phyloP scores from a whole-genome alignment of 345 rosid genomes.

The Bruguiera parviflora region DNA sequence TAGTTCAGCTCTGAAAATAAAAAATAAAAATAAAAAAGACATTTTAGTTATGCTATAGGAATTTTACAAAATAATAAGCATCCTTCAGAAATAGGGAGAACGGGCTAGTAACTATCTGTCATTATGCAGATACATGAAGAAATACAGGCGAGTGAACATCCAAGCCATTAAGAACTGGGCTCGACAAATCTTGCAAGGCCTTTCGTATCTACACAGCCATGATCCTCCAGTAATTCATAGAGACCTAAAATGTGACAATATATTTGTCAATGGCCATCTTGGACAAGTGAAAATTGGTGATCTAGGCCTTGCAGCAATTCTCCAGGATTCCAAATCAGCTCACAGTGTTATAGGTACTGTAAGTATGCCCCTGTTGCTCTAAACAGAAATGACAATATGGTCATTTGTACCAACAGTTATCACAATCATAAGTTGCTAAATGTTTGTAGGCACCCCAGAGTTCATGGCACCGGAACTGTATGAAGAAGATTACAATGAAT shows the following conservation, averaged over 20 bases:
- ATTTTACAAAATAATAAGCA: too few species aligned
- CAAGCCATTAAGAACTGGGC: conserved; percentile 30
- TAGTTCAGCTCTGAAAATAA: too few species aligned
- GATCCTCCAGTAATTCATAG: conserved; percentile 35
- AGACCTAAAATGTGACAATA: conserved; percentile 34
- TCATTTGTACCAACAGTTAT: too few species aligned
- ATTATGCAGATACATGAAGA: conserved; percentile 46
- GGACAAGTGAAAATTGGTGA: conserved; percentile 39
- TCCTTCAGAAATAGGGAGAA: background rate
- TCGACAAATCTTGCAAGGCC: conserved; percentile 27
- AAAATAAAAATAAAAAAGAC: too few species aligned
- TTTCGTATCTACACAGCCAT: conserved; percentile 31
- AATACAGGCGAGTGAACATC: conserved; percentile 23
- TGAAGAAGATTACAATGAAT: conserved; percentile 34
- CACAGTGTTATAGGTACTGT: conserved; percentile 33
- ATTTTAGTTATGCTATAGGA: too few species aligned
- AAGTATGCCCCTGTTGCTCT: background rate
- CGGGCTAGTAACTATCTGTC: conserved; percentile 1
- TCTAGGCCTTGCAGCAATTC: conserved; percentile 33
- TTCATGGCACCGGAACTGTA: conserved; percentile 37
- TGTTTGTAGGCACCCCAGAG: conserved; percentile 29
- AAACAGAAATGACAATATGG: too few species aligned
- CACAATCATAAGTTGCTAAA: too few species aligned
- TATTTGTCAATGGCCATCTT: conserved; percentile 37
- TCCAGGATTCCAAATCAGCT: conserved; percentile 21